Base-by-base conservation (phyloP, 345 rosid species). In the Murraya koenigii region DNA sequence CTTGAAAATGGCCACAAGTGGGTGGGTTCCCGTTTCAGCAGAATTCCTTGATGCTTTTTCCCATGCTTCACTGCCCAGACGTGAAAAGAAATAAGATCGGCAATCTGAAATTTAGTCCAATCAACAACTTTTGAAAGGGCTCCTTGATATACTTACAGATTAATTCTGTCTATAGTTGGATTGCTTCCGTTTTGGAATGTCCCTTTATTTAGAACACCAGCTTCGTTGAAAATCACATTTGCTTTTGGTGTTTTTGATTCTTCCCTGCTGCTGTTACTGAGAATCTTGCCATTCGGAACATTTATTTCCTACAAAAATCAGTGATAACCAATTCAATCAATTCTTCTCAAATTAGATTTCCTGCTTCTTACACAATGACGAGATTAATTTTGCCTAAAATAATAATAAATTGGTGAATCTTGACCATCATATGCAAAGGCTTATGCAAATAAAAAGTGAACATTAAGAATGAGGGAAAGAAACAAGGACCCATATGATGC, bases 1-100 rank as follows among this genome's bases (percentile, higher is more conserved):
- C 82, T 87, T 90, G 69, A 93, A 83, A 75, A 85, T 72, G 25
- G 82, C 87, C 82, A 75, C 69, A 41, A 96, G 72, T 26, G 93
- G 91, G 82, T 87, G 90, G 23, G 82, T 82, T 79, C 87, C 88
- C 1, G 36, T 74, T 76, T 79, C 73, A 6, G 69, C 61, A 69
- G 74, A 75, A 22, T 63, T 75, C 62, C 79, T 87, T 1, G 92
- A 81, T 33, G 87, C 66, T 32, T 71, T 91, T 82, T 88, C 84
- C 97, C 98, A 88, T 11, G 99, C 87, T 82, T 90, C 86, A n/a
- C 99, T 96, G 95, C 78, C 38, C 60, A 75, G 36, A 69, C 20
- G 80, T 75, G 56, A 61, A 71, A 75, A 66, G 54, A 7, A 38
- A 60, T 59, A 52, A 26, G 39, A 20, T 35, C 17, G n/a, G 47